Evolutionary conservation across 495 filamentous ascomycete species (phyloP).

Genomic region (Aspergillus ostianus): DNA sequence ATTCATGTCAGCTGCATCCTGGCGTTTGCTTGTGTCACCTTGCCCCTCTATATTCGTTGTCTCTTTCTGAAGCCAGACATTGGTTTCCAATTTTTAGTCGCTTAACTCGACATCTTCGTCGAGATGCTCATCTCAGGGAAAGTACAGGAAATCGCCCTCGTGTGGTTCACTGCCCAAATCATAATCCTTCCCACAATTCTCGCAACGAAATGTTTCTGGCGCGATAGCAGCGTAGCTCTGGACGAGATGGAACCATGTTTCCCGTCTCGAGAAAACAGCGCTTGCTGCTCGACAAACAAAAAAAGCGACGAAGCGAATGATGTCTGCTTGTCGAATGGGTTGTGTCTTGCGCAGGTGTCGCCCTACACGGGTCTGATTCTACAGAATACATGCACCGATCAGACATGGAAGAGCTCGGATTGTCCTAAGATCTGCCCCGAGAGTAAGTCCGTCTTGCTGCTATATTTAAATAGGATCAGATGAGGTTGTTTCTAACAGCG

Average conservation of each 20-base stretch:
- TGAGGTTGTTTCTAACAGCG: too few relatives aligned
- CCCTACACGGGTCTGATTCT: conserved; percentile 5
- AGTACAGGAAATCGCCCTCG: not conserved
- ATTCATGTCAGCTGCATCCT: not conserved
- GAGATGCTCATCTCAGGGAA: not conserved
- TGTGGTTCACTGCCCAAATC: not conserved
- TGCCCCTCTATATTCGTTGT: not conserved
- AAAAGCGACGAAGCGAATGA: conserved; percentile 3
- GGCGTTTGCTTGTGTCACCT: not conserved
- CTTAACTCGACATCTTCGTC: not conserved
- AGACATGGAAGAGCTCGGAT: conserved; percentile 1
- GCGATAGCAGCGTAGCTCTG: not conserved
- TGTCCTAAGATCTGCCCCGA: conserved; percentile 4
- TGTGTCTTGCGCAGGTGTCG: conserved; percentile 7
- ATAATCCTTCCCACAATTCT: not conserved
- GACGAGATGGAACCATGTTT: conserved; percentile 8
- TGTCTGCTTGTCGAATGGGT: conserved; percentile 8
- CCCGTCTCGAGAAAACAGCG: conserved; percentile 2
- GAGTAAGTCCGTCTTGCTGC: not conserved
- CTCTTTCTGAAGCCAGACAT: not conserved
- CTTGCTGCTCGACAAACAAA: conserved; percentile 8
- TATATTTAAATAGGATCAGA: too few relatives aligned
- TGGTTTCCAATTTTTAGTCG: not conserved
- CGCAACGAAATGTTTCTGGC: conserved; percentile 4
- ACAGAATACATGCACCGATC: conserved; percentile 7